phyloP scores from a whole-genome alignment of 176 grass and related monocot species.

The Otatea glauca region DNA sequence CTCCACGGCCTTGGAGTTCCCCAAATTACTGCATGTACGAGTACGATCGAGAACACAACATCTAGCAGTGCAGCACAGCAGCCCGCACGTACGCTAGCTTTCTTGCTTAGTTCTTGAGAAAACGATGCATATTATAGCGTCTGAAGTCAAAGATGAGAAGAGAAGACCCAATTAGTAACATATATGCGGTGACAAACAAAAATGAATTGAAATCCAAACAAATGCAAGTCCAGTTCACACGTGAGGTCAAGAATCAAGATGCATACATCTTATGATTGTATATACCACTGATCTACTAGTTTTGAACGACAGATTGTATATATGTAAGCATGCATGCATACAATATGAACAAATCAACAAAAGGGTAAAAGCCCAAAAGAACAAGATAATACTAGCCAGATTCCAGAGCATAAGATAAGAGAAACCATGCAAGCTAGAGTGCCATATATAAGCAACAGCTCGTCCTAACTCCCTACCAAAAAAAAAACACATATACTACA shows the following conservation, averaged over 20 bases:
- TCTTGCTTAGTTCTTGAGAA: not conserved
- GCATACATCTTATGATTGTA: not conserved
- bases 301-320: not conserved
- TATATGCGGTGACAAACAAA: not conserved
- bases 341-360: constrained; percentile 13
- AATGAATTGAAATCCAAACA: not conserved
- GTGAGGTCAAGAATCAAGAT: not conserved
- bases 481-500: constrained; percentile 8
- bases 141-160: not conserved
- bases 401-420: constrained; percentile 35
- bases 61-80: no score
- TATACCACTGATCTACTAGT: not conserved
- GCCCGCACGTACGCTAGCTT: no score
- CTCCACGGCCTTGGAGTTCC: not conserved
- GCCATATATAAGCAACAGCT: constrained; percentile 14
- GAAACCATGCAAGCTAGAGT: constrained; percentile 31
- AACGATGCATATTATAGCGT: not conserved
- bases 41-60: not conserved
- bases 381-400: constrained; percentile 29
- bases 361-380: not conserved
- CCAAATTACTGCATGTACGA: constrained; percentile 35
- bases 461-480: not conserved
- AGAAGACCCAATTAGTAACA: not conserved
- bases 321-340: constrained; percentile 42
- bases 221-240: not conserved